These are phyloP conservation scores for Coniochaeta hoffmannii DNA, from an alignment of 2,329 filamentous ascomycete genomes.

Conservation along the genomic window DNA sequence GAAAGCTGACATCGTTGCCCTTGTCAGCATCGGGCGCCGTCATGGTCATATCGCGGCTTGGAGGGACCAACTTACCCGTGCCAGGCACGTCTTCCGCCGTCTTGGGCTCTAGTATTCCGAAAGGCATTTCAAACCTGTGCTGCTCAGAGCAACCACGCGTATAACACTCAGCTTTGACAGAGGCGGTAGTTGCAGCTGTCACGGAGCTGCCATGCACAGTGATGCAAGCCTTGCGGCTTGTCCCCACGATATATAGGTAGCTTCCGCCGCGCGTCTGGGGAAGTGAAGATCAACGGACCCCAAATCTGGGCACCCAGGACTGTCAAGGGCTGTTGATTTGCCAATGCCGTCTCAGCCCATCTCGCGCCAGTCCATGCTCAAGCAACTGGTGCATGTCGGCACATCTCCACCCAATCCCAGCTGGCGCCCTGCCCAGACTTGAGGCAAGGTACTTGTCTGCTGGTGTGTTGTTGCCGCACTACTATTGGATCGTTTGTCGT, in stretches of 20 bases:
- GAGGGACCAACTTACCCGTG: conserved; percentile 27
- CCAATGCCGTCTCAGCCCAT: not conserved
- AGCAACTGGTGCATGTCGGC: not conserved
- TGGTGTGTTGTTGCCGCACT: too few relatives aligned
- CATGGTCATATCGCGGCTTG: not conserved
- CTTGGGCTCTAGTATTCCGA: conserved; percentile 38
- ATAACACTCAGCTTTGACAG: too few relatives aligned
- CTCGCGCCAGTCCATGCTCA: not conserved
- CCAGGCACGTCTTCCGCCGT: conserved; percentile 38
- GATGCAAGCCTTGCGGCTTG: too few relatives aligned
- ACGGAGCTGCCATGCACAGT: too few relatives aligned
- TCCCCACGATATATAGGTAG: not conserved
- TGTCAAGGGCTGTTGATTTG: not conserved
- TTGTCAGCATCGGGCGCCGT: not conserved
- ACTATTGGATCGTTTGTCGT: not conserved
- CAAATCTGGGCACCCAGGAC: too few relatives aligned
- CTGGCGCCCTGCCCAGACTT: not conserved
- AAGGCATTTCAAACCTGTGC: conserved; percentile 28
- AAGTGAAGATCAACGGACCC: not conserved
- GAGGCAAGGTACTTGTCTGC: not conserved
- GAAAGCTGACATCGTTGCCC: conserved; percentile 23
- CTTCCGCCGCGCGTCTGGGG: too few relatives aligned
- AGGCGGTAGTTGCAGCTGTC: too few relatives aligned
- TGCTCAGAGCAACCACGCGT: too few relatives aligned
- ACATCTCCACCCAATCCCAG: not conserved